phyloP scores from a whole-genome alignment of 148 eudicot species.

The Hydrangea macrophylla region DNA sequence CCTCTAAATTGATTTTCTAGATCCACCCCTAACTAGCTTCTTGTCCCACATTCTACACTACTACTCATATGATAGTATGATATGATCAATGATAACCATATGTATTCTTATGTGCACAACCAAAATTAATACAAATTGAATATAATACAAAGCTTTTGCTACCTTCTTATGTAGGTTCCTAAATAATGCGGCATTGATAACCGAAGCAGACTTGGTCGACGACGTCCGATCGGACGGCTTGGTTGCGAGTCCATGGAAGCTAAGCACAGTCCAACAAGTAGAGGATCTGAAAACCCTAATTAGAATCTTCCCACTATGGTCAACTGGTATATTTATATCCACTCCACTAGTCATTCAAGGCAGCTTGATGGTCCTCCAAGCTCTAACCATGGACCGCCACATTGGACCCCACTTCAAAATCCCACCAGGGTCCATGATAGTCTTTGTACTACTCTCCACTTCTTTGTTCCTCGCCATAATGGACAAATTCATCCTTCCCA shows the following conservation, averaged over 20 bases:
- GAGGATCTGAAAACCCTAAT: conserved; percentile 45
- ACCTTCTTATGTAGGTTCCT: conserved; percentile 30
- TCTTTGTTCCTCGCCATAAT: conserved; percentile 8
- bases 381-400: conserved; percentile 32
- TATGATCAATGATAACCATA: too few relatives aligned
- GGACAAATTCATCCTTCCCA: conserved; percentile 18
- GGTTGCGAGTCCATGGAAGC: conserved; percentile 19
- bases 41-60: too few relatives aligned
- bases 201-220: too few relatives aligned
- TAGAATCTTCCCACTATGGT: conserved; percentile 56
- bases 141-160: too few relatives aligned
- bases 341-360: conserved; percentile 39
- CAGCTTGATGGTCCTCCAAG: conserved; percentile 50
- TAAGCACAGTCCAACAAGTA: conserved; percentile 37
- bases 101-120: too few relatives aligned
- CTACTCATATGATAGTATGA: too few relatives aligned
- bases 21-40: too few relatives aligned
- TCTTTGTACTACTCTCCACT: conserved; percentile 18
- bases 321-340: conserved; percentile 41
- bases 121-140: too few relatives aligned
- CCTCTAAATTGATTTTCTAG: too few relatives aligned
- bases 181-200: conserved; percentile 29
- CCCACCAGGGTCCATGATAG: conserved; percentile 26
- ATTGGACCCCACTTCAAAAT: conserved; percentile 21
- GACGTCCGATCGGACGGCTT: conserved; percentile 16